phyloP scores from a whole-genome alignment of 2,329 filamentous ascomycete species.

The Penicillium polonicum region DNA sequence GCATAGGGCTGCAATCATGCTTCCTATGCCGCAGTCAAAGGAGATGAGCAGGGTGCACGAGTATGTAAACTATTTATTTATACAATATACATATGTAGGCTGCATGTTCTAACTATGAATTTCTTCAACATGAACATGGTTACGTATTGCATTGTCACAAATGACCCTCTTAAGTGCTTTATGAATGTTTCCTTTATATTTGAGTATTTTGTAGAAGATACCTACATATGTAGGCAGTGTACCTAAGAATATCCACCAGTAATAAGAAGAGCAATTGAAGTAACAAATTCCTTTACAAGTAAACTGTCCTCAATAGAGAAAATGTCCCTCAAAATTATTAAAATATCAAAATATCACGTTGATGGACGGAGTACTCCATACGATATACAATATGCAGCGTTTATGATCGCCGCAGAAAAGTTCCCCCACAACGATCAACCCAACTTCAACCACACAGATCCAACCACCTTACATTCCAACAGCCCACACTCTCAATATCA shows the following conservation, averaged over 20 bases:
- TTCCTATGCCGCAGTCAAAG: no score
- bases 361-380: background rate
- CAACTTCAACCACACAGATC: constrained; percentile 3
- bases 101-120: background rate
- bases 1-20: no score
- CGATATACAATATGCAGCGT: background rate
- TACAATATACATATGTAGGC: no score
- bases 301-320: background rate
- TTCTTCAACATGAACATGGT: no score
- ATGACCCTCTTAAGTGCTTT: no score
- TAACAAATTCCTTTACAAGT: background rate
- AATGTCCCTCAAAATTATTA: no score
- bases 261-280: background rate
- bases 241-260: background rate
- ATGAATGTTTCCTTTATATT: no score
- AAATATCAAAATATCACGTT: background rate
- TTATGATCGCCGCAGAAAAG: background rate
- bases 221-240: background rate
- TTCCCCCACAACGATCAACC: background rate
- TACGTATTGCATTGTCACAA: no score
- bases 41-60: no score
- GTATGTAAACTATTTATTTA: no score
- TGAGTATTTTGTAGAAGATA: no score
- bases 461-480: background rate
- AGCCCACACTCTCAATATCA: background rate